Evolutionary conservation across 1,284 basidiomycete genomes (phyloP), one percentile per base, ranked within the genome.

Genomic region (Schizophyllum commune): DNA sequence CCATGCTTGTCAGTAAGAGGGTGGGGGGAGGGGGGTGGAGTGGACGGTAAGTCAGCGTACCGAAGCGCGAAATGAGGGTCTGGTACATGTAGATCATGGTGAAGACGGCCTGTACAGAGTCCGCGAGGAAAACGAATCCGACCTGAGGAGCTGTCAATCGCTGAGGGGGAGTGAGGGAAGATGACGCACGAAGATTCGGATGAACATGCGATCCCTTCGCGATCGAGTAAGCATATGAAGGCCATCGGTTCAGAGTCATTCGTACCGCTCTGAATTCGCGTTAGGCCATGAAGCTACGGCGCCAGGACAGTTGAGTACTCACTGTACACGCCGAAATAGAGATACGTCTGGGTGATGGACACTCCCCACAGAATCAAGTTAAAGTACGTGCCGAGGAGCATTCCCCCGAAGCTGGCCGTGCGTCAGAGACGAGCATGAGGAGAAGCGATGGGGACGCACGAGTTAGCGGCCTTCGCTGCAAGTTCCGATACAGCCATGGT

Each of bases 61-160:
- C 70, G 54, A 70, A 71, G 19, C 68, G 63, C 15, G 65, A 63
- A 33, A 73, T 66, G 52, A 75, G 68, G 22, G 67, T 57, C 27
- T 68, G 65, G 59, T 75, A 75, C 8, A 74, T 61, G 60, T 69
- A 73, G 22, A 63, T 62, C n/a, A 69, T 65, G 58, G 68, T 64
- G 61, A 72, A 74, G 17, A 66, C 64, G 0, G 72, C 67, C 58
- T 74, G 71, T 17, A 71, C 32, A 2, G 69, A 65, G 63, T 75
- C 75, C 7, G 68, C 67, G 53, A 55, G 11, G 53, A 55, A 55
- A 13, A 55, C 11, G 27, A 55, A 21, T 11, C 53, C 53, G 11
- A 55, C 53, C 53, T 55, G 53, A 2, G 4, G 9, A 19, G 27
- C 20, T 21, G 27, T 27, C 3, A 55, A 13, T 21, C 6, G 2